Base-by-base conservation (phyloP, 352 stramenopile genomes). In the Phytophthora cactorum region DNA sequence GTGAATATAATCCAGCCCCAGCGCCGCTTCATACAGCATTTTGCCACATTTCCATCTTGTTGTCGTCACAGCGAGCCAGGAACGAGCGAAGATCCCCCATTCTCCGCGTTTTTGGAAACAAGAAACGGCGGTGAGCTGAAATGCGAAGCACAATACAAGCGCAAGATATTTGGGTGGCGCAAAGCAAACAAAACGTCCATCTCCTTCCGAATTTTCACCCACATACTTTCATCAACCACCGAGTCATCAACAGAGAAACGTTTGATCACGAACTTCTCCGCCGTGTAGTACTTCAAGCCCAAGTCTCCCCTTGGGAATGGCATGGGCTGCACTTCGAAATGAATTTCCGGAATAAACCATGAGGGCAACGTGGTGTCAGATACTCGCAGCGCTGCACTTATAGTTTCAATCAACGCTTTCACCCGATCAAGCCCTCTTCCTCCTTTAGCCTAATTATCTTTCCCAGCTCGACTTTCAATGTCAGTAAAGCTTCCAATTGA, bases 1-100 rank as follows among this genome's bases (percentile, higher is more conserved):
- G 49, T 77, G 72, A 15, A 77, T 31, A 29, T 77, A 68, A 5
- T 68, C 39, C 25, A 74, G 34, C 9, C 68, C 72, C 11, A 75
- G 44, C 3, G 63, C 68, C 1, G 66, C 57, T 15, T 75, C 43
- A 17, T 64, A 55, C 5, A 62, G 4, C 10, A 62, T 10, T 8
- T 10, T 1, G 2, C 54, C 52, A 62, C 54, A 52, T 44, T 3
- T 36, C 9, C 5, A 28, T 43, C 17, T 62, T 52, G 28, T 52
- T 59, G 2, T 15, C 45, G 17, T 4, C 28, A 2, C 27, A 53
- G 17, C 54, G 54, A 44, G 29, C 11, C n/a, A 62, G 41, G 29
- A 45, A 62, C 7, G 28, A 52, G n/a, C n/a, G 15, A 2, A 62
- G 5, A 14, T 52, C 29, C 5, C 22, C 41, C 56, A 4, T 46